Base-by-base conservation (phyloP, 345 rosid species). In the Eucalyptus curtisii region DNA sequence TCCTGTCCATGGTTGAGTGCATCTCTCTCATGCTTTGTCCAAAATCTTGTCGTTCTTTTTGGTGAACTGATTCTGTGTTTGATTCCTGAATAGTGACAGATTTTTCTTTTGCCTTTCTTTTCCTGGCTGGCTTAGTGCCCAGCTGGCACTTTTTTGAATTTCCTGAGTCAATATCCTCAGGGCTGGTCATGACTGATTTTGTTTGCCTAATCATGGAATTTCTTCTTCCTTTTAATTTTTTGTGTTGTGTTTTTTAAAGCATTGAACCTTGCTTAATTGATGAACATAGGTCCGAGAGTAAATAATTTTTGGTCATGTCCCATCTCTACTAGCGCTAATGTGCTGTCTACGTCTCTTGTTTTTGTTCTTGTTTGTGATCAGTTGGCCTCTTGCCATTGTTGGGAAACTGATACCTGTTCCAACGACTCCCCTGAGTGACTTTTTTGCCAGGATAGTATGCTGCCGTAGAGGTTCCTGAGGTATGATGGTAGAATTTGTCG, bases 401-500 rank as follows among this genome's bases (percentile, higher is more conserved):
- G 99, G 98, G 89, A 97, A 97, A 91, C 90, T 94, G 88, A 90
- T 97, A 71, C 98, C 96, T 17, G 98, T 96, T 33, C 97, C 99
- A 48, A 92, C 93, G 89, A 95, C 98, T 44, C 96, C 96, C 6
- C n/a, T 95, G n/a, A 50, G 87, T 0, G 87, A 86, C 30, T 76
- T 40, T 37, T 40, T 76, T 40, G 27, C 47, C 5, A 37, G 82
- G 82, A 20, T 76, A 40, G 14, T 40, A 20, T 76, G 82, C 82
- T 40, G 82, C 42, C 24, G 27, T 76, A 20, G 82, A 37, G 24
- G 44, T 33, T 33, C 80, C 3, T 33, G 81, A 71, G 82, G 82
- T 76, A 76, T 76, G 82, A 37, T 76, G 45, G 82, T 20, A 76
- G 47, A 76, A 40, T 37, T 20, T 40, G 82, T 76, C 15, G 13